Evolutionary conservation across 176 grass and related monocot genomes (phyloP).

Genomic region (Carex kokanica): DNA sequence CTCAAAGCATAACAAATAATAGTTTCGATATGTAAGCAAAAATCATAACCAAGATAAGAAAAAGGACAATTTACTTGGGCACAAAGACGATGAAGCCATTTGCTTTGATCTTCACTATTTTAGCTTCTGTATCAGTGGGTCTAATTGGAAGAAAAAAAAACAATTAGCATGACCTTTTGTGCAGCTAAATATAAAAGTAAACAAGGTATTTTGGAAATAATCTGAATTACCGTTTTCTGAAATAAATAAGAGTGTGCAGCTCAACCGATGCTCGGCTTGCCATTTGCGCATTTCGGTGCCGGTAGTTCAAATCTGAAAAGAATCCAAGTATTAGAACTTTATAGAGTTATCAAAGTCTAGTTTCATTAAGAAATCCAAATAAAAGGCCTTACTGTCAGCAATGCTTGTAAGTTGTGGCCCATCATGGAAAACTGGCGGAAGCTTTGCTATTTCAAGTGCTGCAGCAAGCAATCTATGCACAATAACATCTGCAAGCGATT

Average conservation of each 20-base stretch:
- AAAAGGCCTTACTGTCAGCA: slow-evolving; percentile 71
- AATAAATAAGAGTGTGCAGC: slow-evolving; percentile 94
- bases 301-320: slow-evolving; percentile 75
- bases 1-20: background rate
- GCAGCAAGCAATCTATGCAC: slow-evolving; percentile 97
- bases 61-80: slow-evolving; percentile 64
- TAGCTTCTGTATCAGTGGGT: slow-evolving; percentile 83
- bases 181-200: slow-evolving; percentile 15
- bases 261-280: slow-evolving; percentile 93
- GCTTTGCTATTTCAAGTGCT: slow-evolving; percentile 81
- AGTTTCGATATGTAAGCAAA: background rate
- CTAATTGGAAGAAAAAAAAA: slow-evolving; percentile 38
- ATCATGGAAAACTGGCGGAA: slow-evolving; percentile 91
- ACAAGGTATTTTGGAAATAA: slow-evolving; percentile 9
- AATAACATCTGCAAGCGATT: slow-evolving; percentile 72
- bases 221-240: slow-evolving; percentile 76
- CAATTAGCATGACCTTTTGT: background rate
- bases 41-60: background rate
- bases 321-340: slow-evolving; percentile 32
- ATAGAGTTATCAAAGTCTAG: slow-evolving; percentile 15
- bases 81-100: slow-evolving; percentile 97
- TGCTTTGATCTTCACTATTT: slow-evolving; percentile 97
- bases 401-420: slow-evolving; percentile 76
- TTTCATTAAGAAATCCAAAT: background rate
- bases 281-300: slow-evolving; percentile 98